A percentile compares a stretch with the other conserved stretches of the same genome.
phyloP scores from a whole-genome alignment of 768 basidiomycete species.

The Xerocomellus intermedius region DNA sequence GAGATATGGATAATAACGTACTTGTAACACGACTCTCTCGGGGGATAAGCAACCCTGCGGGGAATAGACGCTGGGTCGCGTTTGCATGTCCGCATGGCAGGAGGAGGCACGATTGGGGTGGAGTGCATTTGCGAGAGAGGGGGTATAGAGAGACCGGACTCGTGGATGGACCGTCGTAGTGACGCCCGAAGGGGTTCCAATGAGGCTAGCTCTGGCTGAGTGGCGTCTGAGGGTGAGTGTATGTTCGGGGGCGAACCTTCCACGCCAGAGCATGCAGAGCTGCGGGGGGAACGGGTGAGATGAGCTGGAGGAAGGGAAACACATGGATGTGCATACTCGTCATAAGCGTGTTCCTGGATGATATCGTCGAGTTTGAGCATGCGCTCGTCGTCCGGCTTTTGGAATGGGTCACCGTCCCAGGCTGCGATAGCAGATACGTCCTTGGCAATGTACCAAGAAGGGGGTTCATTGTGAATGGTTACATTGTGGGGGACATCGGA shows the following conservation, averaged over 20 bases:
- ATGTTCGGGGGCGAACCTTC: conserved; percentile 17
- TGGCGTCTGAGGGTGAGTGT: conserved; percentile 29
- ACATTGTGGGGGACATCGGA: conserved; percentile 53
- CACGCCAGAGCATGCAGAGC: conserved; percentile 19
- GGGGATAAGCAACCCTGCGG: conserved; percentile 65
- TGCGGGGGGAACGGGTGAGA: conserved; percentile 5
- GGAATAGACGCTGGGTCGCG: conserved; percentile 47
- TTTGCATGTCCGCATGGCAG: conserved; percentile 56
- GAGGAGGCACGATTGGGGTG: conserved; percentile 69
- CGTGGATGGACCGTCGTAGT: conserved; percentile 26
- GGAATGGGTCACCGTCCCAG: conserved; percentile 45
- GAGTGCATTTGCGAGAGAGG: conserved; percentile 41
- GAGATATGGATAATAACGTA: conserved; percentile 35
- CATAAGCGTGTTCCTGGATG: conserved; percentile 71
- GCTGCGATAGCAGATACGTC: conserved; percentile 36
- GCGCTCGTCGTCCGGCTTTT: conserved; percentile 49
- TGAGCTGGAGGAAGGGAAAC: conserved; percentile 1
- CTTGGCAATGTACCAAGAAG: conserved; percentile 58
- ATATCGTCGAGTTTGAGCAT: conserved; percentile 73
- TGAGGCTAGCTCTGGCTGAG: conserved; percentile 33
- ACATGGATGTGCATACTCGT: conserved; percentile 53
- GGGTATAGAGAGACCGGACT: conserved; percentile 33
- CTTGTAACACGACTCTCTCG: conserved; percentile 78
- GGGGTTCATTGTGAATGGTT: conserved; percentile 48
- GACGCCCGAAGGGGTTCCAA: conserved; percentile 34